Base-by-base conservation (phyloP, 495 filamentous ascomycete species). In the Platismatia glauca region DNA sequence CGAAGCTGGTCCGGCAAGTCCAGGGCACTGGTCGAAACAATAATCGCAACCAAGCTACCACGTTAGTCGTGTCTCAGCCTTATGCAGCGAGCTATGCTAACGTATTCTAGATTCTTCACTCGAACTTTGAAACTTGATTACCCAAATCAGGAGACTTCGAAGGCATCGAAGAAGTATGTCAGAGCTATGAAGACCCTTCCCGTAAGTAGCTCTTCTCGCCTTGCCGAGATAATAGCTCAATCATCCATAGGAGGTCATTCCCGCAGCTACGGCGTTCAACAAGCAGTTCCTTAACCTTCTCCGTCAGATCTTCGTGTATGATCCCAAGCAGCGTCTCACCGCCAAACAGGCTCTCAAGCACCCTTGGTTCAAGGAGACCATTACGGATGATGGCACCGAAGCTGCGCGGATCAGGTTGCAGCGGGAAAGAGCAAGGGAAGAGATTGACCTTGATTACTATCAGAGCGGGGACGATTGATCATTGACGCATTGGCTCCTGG, bases 311-410 rank as follows among this genome's bases (percentile, higher is more conserved):
- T 98, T 98, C 69, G 86, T 96, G 35, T 98, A 98, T 72, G 92
- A 98, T 66, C 92, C 95, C 4, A 86, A 85, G 55, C 82, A 87
- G 61, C 85, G 94, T 35, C 95, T 98, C 68, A 95, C 90, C 6
- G 94, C 94, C 60, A 90, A 95, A 67, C 77, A 95, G 69, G 94
- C 94, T 11, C 77, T 98, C 52, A 84, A 93, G 64, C 94, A 98
- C 70, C 84, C 88, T 0, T 98, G 94, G 94, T 98, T 98, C 77
- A 87, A 86, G 66, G 93, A 97, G 73, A 78, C 79, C 9, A 78
- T 87, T 4, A 82, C 87, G 27, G 94, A 98, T 70, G 94, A 98
- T 71, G 94, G 94, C 41, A 97, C 92, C 27, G 95, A 97, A 76
- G 94, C 94, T 43, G 81, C 86, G 34, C 87, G 88, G 66, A 89